Base-by-base conservation (phyloP, 768 basidiomycete species). In the Pholiota conissans region DNA sequence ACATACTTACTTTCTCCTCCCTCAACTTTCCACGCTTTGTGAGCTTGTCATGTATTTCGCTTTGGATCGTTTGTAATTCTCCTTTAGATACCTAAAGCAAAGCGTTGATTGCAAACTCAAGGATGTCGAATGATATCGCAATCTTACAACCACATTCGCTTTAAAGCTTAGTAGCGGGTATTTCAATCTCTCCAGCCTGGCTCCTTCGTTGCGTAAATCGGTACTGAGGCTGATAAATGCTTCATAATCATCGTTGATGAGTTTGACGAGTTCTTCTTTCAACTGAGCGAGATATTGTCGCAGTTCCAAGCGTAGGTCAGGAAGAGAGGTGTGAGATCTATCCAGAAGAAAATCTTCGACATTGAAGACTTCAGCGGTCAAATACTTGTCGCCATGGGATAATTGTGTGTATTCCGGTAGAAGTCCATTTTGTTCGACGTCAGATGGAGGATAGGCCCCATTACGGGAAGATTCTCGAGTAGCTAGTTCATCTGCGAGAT, bases 191-290 rank as follows among this genome's bases (percentile, higher is more conserved):
- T 81, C 79, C 63, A 96, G 70, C 61, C 93, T 79, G 35, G 79
- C 77, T 2, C 91, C 90, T 73, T 98, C 95, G 42, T 90, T 93
- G 62, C 87, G 82, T 61, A 98, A 71, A 65, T 98, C 94, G 3
- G 95, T 95, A 61, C 95, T 95, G 28, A 99, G 79, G 64, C 91
- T 93, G 66, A 98, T 96, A 69, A 98, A 99, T 13, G 95, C 95
- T 70, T 95, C 95, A 67, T 98, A 99, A 74, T 98, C 97, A 64
- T 94, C 90, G 72, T 99, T 98, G 70, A 98, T 97, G 66, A 98
- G 85, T 66, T 87, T 87, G 28, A 98, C 94, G 32, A 99, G 82
- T 69, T 97, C 96, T 69, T 95, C 93, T 71, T 96, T 94, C 61
- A 99, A 74, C 9, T 80, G 76, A 0, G 84, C 83, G 58, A 93